A percentile compares a stretch with the other conserved stretches of the same genome.
phyloP scores from a whole-genome alignment of 345 rosid genomes.

The Aethionema arabicum region DNA sequence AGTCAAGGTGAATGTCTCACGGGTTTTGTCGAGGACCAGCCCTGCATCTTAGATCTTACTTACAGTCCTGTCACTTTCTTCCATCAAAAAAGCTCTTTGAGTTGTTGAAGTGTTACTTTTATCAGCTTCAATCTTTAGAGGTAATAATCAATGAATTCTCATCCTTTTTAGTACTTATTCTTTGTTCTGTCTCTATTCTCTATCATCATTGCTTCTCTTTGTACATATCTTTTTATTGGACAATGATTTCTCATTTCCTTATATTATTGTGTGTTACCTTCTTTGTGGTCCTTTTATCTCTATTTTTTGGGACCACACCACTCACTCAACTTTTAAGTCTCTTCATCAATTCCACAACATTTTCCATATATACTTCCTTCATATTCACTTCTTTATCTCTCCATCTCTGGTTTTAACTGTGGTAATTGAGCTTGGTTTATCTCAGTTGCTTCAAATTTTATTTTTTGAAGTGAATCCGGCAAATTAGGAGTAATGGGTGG shows the following conservation, averaged over 20 bases:
- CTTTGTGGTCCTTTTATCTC: constrained; percentile 24
- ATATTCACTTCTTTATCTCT: constrained; percentile 6
- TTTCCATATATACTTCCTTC: constrained; percentile 15
- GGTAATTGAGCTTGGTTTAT: too few species aligned
- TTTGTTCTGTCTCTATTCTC: constrained; percentile 13
- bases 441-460: too few species aligned
- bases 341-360: constrained; percentile 23
- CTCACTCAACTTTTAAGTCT: constrained; percentile 26
- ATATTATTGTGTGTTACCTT: constrained; percentile 22
- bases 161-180: constrained; percentile 1
- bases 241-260: constrained; percentile 28
- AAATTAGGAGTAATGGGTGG: constrained; percentile 42
- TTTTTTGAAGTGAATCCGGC: too few species aligned
- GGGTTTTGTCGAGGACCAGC: too few species aligned
- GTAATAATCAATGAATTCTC: constrained; percentile 31
- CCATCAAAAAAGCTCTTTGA: neutral
- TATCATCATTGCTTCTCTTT: constrained; percentile 20
- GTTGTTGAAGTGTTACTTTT: constrained; percentile 32
- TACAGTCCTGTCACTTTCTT: constrained; percentile 8
- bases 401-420: neutral
- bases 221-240: constrained; percentile 18
- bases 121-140: constrained; percentile 28
- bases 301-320: constrained; percentile 31
- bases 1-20: too few species aligned
- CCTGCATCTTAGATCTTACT: too few species aligned